Conservation (phyloP, 805 yeast species). For the Sungouiozyma intestinalis region DNA sequence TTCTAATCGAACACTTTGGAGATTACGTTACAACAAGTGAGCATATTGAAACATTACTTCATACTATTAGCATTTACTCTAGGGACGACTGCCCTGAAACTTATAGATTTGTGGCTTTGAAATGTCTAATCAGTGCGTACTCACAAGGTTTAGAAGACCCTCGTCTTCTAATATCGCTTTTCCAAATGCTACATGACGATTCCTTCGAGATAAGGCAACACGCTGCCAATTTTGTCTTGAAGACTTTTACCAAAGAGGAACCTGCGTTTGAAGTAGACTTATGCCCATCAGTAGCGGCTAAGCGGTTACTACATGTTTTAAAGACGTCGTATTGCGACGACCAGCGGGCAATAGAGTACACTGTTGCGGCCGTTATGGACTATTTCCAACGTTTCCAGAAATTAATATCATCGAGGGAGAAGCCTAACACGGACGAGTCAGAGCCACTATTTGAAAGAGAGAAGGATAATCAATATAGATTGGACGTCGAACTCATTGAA, state of each 20-base stretch:
- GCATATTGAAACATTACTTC: slow-evolving; percentile 7
- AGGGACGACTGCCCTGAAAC: slow-evolving; percentile 18
- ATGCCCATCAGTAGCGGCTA: neutral
- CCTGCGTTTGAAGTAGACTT: neutral
- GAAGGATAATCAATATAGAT: slow-evolving; percentile 54
- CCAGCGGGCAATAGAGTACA: neutral
- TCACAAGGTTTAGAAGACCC: slow-evolving; percentile 3
- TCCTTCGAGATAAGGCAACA: slow-evolving; percentile 46
- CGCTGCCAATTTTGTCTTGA: slow-evolving; percentile 36
- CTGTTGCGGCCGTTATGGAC: neutral
- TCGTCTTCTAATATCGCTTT: slow-evolving; percentile 19
- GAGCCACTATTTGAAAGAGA: slow-evolving; percentile 54
- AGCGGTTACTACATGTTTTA: slow-evolving; percentile 4
- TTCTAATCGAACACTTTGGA: slow-evolving; percentile 45
- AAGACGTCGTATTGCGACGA: neutral
- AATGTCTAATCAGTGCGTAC: slow-evolving; percentile 12
- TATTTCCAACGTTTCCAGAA: neutral
- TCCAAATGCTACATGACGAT: slow-evolving; percentile 48
- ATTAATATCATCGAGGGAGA: neutral
- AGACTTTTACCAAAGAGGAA: slow-evolving; percentile 17
- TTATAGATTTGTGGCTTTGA: slow-evolving; percentile 18
- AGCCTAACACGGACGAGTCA: slow-evolving; percentile 6
- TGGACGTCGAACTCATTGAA: slow-evolving; percentile 30
- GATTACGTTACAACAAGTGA: slow-evolving; percentile 25
- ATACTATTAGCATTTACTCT: slow-evolving; percentile 5